Base-by-base conservation (phyloP, 768 basidiomycete species). In the Leccinum disarticulatum region DNA sequence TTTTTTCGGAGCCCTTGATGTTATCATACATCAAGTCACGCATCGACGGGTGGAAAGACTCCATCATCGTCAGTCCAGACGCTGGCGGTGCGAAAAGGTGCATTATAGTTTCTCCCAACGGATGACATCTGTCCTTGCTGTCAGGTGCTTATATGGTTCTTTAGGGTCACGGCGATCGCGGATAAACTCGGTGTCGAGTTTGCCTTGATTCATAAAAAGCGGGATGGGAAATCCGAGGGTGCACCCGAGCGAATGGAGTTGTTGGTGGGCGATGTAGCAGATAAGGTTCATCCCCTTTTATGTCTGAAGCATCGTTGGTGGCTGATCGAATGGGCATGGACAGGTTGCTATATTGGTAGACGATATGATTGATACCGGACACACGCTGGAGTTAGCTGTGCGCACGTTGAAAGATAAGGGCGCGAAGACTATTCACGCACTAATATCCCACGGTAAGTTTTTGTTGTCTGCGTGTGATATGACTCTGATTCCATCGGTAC, bases 1-100 rank as follows among this genome's bases (percentile, higher is more conserved):
- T 98, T 49, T 98, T 90, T 78, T 95, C 93, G 38, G 96, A 99
- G 73, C 94, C 97, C 2, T 80, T 95, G 61, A 96, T 98, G 91
- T 81, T 97, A 63, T 80, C 89, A 17, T 98, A 94, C 77, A 94
- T 99, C 76, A 93, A 94, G 76, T 81, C 84, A 49, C 81, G 87
- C 70, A 91, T 98, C 56, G 81, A 85, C 2, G 87, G 81, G n/a
- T 98, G 96, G 90, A 71, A 87, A 67, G 81, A 96, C 67, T 83
- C 84, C 56, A 92, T 98, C 66, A 87, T 98, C 63, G 95, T 98
- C 70, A 95, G 92, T 74, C 96, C 96, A 0, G 96, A 98, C 76
- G 96, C 96, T 1, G 96, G 96, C 33, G 96, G 96, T 64, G 95
- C 96, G n/a, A 98, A 98, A 80, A 84, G 96, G 96, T 94, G 68